Percentiles rank a stretch among this genome's conserved stretches.
These are phyloP conservation scores for Globisporangium barbulae DNA, from an alignment of 352 stramenopile genomes.

Conservation along the genomic window DNA sequence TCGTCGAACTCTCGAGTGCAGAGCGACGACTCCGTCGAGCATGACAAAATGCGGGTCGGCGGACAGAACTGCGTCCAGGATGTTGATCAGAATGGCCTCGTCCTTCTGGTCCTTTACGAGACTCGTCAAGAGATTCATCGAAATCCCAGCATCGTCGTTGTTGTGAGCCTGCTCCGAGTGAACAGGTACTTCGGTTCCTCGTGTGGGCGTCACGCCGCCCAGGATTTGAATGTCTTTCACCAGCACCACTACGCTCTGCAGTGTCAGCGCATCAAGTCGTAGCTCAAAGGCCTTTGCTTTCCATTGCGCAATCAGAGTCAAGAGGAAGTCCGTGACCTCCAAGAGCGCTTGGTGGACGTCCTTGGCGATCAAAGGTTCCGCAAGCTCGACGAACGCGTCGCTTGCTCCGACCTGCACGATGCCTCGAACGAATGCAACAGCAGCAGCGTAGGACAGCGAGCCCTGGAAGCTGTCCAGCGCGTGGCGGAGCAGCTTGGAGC, in stretches of 20 bases:
- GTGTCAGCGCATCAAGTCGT: constrained; percentile 35
- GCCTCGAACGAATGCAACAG: constrained; percentile 32
- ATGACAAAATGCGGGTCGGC: constrained; percentile 32
- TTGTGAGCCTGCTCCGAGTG: not conserved
- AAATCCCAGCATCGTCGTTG: not conserved
- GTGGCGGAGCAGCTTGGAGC: constrained; percentile 43
- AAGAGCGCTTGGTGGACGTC: constrained; percentile 31
- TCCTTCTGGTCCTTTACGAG: constrained; percentile 28
- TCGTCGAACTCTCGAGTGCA: constrained; percentile 22
- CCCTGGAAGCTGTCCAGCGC: constrained; percentile 36
- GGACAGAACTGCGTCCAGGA: constrained; percentile 44
- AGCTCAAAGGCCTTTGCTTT: constrained; percentile 22
- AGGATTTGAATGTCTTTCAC: constrained; percentile 48
- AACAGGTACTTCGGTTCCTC: constrained; percentile 7
- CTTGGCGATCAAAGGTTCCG: constrained; percentile 15
- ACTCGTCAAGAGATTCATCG: constrained; percentile 13
- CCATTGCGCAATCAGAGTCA: constrained; percentile 21
- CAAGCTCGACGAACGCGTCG: constrained; percentile 21
- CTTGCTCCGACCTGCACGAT: constrained; percentile 24
- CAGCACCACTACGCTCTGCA: constrained; percentile 38
- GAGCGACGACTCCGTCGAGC: constrained; percentile 14
- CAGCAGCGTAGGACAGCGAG: constrained; percentile 33
- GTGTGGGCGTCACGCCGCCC: not conserved
- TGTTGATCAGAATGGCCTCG: constrained; percentile 30
- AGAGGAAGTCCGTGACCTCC: constrained; percentile 30